Evolutionary conservation across 2,329 filamentous ascomycete genomes (phyloP), one percentile per base, ranked within the genome.

Genomic region (Cladosporium sp.): DNA sequence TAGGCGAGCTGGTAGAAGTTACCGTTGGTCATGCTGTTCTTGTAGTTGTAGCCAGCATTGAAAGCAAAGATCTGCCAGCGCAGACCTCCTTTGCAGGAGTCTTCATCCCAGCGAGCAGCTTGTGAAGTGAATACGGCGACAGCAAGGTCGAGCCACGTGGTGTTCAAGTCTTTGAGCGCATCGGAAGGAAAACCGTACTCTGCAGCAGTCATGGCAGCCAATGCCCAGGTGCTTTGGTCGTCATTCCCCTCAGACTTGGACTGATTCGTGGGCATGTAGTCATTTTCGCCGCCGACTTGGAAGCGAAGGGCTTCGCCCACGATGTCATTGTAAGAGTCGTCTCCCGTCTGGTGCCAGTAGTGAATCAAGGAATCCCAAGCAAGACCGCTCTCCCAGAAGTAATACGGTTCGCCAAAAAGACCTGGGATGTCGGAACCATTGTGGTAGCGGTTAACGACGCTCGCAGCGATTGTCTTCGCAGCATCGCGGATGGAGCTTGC

Each of bases 1-100:
- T 90, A 89, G 3, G 87, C 86, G 12, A 96, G 79, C 66, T 92
- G 87, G 72, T 95, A 92, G 69, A 94, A 84, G n/a, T 85, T 86
- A 40, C 89, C 90, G 71, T 94, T 94, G 60, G 86, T 86, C 64
- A 92, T 83, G 15, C 85, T 81, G 75, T 93, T 93, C 74, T 92
- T 94, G 81, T 95, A 94, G 67, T 84, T 80, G 70, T 91, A 86
- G 13, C 90, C 91, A 61, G 85, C 85, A 69, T 95, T 93, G 65
- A 82, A 83, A 1, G 81, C 75, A 70, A 87, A 92, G 64, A 96
- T 91, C 75, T 96, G 90, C 91, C 91, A 95, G 62, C 87, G 83
- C 62, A 96, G 73, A 10, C 91, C 91, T 49, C 91, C 91, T 40
- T 75, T 78, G 71, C 91, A 95, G 1, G 77, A 79, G 0, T 73